Evolutionary conservation across 176 grass and related monocot species (phyloP).

Genomic region (Phoenix roebelenii): DNA sequence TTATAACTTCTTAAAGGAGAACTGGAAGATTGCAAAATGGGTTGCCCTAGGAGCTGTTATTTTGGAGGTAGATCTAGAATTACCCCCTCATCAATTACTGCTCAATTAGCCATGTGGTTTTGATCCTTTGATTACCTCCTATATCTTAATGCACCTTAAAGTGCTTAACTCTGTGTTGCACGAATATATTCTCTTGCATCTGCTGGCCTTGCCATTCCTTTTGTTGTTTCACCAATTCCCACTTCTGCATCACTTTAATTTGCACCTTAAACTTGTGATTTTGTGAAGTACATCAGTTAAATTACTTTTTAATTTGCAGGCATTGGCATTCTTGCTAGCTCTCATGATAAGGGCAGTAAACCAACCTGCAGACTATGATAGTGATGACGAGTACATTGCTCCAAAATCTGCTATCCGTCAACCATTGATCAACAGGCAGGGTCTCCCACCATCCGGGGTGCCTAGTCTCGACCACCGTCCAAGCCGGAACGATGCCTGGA

Average conservation of each 20-base stretch:
- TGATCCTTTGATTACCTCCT: too few species aligned
- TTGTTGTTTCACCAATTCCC: too few species aligned
- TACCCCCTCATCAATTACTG: too few species aligned
- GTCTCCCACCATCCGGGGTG: constrained; percentile 45
- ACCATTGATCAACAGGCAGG: constrained; percentile 61
- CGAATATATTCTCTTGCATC: too few species aligned
- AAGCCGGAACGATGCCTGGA: constrained; percentile 73
- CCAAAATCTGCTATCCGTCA: constrained; percentile 47
- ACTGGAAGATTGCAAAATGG: constrained; percentile 80
- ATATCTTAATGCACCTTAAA: too few species aligned
- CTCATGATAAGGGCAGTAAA: constrained; percentile 72
- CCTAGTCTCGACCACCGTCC: constrained; percentile 73
- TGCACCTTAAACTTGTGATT: too few species aligned
- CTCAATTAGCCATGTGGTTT: too few species aligned
- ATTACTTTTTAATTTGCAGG: constrained; percentile 34
- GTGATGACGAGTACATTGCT: constrained; percentile 69
- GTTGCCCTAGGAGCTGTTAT: constrained; percentile 68
- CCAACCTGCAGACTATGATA: constrained; percentile 79
- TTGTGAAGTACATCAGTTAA: neutral
- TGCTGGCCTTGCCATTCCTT: too few species aligned
- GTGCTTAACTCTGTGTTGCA: too few species aligned
- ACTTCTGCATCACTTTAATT: too few species aligned
- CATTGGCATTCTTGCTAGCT: constrained; percentile 65
- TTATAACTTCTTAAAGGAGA: constrained; percentile 60
- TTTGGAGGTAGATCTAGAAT: constrained; percentile 50